Evolutionary conservation across 352 stramenopile species (phyloP).

Genomic region (Phytopythium litorale): DNA sequence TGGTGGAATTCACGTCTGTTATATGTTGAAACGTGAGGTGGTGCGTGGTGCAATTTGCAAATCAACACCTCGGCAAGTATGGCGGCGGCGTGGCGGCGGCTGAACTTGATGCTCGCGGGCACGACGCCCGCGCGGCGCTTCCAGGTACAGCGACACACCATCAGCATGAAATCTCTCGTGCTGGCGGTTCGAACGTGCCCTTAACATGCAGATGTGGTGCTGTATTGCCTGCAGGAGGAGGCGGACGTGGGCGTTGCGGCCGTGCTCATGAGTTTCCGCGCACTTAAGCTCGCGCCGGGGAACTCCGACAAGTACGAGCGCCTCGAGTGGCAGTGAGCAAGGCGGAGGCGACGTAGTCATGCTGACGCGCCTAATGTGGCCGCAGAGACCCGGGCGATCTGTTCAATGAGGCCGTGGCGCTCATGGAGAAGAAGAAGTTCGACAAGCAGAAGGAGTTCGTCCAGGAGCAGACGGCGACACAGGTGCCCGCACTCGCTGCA

Average conservation of each 20-base stretch:
- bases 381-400: slow-evolving; percentile 61
- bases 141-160: slow-evolving; percentile 33
- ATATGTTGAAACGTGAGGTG: slow-evolving; percentile 1
- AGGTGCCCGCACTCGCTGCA: slow-evolving; percentile 21
- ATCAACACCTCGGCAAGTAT: slow-evolving; percentile 19
- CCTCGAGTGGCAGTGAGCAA: not conserved
- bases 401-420: slow-evolving; percentile 69
- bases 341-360: not conserved
- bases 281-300: slow-evolving; percentile 41
- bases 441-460: slow-evolving; percentile 78
- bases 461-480: slow-evolving; percentile 50
- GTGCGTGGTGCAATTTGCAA: not conserved
- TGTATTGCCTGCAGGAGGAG: slow-evolving; percentile 51
- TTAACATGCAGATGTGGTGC: slow-evolving; percentile 2
- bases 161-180: not conserved
- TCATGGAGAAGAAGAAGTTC: slow-evolving; percentile 74
- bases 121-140: slow-evolving; percentile 78
- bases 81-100: slow-evolving; percentile 60
- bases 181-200: not conserved
- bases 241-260: slow-evolving; percentile 71
- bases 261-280: slow-evolving; percentile 76
- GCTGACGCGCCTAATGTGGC: not conserved
- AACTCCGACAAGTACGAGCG: slow-evolving; percentile 43
- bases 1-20: not conserved
- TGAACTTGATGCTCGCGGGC: slow-evolving; percentile 76